A percentile compares a stretch with the other conserved stretches of the same genome.
Evolutionary conservation across 345 rosid species (phyloP).

Genomic region (Brassica carinata): DNA sequence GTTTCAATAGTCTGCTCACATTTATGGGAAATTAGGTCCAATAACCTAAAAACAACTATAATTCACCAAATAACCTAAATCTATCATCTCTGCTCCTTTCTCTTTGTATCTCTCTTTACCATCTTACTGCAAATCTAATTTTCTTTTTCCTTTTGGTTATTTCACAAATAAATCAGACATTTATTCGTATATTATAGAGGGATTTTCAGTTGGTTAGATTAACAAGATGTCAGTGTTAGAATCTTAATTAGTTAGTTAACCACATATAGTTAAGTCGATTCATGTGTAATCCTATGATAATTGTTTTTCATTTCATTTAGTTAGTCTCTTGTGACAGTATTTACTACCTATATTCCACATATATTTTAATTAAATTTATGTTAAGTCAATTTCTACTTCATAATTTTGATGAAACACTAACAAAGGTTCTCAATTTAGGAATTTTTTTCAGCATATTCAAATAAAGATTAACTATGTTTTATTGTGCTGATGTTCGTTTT

Average conservation of each 20-base stretch:
- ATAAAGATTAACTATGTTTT: neutral
- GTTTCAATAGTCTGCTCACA: neutral
- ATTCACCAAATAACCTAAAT: too few relatives aligned
- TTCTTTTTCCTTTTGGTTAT: too few relatives aligned
- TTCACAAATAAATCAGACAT: too few relatives aligned
- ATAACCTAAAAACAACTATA: too few relatives aligned
- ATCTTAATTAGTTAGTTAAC: neutral
- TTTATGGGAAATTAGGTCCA: neutral
- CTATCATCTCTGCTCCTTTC: too few relatives aligned
- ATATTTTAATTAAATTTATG: neutral
- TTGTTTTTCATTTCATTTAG: neutral
- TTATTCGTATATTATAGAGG: neutral
- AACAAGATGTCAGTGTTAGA: neutral
- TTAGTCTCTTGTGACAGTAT: neutral
- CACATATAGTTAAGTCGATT: neutral
- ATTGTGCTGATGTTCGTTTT: neutral
- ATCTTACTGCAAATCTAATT: too few relatives aligned
- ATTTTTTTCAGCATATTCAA: neutral
- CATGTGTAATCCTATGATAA: neutral
- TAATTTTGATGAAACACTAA: neutral
- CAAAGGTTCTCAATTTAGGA: neutral
- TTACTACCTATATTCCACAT: neutral
- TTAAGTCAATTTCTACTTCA: neutral
- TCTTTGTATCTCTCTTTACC: too few relatives aligned
- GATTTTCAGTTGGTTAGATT: neutral